Evolutionary conservation across 2,329 filamentous ascomycete species (phyloP), one percentile per base, ranked within the genome.

Genomic region (Aspergillus sp.): DNA sequence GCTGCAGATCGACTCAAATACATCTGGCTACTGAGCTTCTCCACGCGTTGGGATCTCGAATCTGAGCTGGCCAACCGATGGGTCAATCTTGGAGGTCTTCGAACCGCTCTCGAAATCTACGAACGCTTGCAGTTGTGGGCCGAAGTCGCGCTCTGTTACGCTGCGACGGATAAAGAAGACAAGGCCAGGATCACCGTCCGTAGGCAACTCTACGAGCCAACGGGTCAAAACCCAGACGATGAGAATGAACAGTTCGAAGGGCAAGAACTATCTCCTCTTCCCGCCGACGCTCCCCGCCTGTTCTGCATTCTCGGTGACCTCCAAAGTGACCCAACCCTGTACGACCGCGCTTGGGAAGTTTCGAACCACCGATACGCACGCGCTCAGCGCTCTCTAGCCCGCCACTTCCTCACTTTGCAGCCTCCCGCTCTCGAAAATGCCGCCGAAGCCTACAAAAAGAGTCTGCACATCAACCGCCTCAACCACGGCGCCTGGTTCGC

Each of bases 251-350:
- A 78, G 69, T 73, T 85, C 87, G 75, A 88, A 76, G 92, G 92
- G 0, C 81, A 86, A 1, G 88, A 91, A 66, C 81, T 87, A 2
- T 77, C 83, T 4, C 89, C 90, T 0, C 78, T 90, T 0, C 91
- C 92, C 0, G 82, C 89, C 1, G 91, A 98, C 70, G 91, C 93
- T 1, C 89, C 95, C 0, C 86, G 95, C 0, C 78, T 98, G 5
- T 93, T 93, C 79, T 98, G 93, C 70, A 97, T 99, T 57, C 80
- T 99, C 1, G 95, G 93, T 17, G 95, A 99, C 66, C 82, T 99
- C 15, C 90, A 96, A 64, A 81, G 86, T 20, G 84, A 95, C 9
- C 82, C 88, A 0, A 73, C 77, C 9, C 85, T 93, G 77, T 99
- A 96, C 76, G 84, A 90, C 62, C 89, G 88, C 13, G 92, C 93